These are phyloP conservation scores for Fusarium beomiforme DNA, from an alignment of 2,329 filamentous ascomycete genomes.

Conservation along the genomic window DNA sequence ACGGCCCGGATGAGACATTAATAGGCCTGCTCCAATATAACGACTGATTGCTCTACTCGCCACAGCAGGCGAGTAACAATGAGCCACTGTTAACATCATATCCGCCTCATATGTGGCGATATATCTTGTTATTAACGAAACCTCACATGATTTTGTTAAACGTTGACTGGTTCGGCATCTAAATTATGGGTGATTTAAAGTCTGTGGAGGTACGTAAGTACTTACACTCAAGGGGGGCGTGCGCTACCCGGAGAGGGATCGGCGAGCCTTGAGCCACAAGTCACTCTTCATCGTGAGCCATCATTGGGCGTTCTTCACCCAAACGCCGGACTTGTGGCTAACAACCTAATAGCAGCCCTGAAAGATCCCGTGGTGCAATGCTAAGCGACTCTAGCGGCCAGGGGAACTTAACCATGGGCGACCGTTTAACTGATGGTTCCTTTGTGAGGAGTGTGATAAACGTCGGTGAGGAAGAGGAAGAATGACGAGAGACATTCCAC, in stretches of 20 bases:
- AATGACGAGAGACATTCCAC: background rate
- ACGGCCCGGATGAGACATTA: conserved; percentile 37
- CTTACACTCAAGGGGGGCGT: conserved; percentile 25
- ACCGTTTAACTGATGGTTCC: conserved; percentile 5
- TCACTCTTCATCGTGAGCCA: conserved; percentile 34
- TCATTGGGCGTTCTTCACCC: conserved; percentile 21
- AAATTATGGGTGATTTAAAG: background rate
- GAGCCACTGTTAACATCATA: conserved; percentile 35
- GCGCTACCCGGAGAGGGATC: conserved; percentile 35
- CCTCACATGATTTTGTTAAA: background rate
- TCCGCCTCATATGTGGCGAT: conserved; percentile 25
- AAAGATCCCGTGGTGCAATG: conserved; percentile 16
- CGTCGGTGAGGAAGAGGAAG: conserved; percentile 20
- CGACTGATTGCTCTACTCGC: conserved; percentile 5
- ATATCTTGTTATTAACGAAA: background rate
- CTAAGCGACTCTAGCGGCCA: conserved; percentile 16
- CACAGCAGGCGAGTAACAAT: conserved; percentile 8
- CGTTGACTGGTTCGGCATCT: conserved; percentile 30
- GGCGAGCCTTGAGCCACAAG: conserved; percentile 42
- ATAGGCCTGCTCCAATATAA: background rate
- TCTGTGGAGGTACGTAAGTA: background rate
- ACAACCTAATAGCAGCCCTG: conserved; percentile 1
- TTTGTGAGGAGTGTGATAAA: conserved; percentile 9
- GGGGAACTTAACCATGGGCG: background rate
- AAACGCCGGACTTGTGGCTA: conserved; percentile 3